Base-by-base conservation (phyloP, 1,139 yeast genomes). In the Candida tropicalis region DNA sequence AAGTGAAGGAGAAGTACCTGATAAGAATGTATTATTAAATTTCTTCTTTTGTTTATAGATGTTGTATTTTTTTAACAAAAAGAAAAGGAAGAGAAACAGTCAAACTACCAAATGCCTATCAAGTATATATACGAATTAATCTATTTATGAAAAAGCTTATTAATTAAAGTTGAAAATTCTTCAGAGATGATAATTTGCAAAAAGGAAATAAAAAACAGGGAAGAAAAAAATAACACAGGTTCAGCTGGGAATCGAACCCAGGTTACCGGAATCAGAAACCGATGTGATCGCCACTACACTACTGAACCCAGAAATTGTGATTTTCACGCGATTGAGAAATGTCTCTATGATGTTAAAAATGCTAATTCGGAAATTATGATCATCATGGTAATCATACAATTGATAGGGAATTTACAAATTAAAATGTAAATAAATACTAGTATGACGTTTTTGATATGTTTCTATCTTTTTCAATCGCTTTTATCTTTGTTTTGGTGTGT, bases 191-290 rank as follows among this genome's bases (percentile, higher is more conserved):
- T 10, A 15, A 7, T 17, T 31, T 16, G 3, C 10, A n/a, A n/a
- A n/a, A 28, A 13, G 23, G 12, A 12, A 38, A 31, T 20, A 31
- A 29, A 36, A 25, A 26, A 37, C 27, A 35, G 40, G 35, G 42
- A 43, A 32, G 35, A 38, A 38, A 35, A 20, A 28, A 18, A 33
- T 12, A 3, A 1, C 6, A 23, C 10, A 63, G 68, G 66, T 60
- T 65, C 60, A 54, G 52, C 66, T 56, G 68, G 66, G 68, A 62
- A 57, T 63, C 67, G 68, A 62, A 63, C 68, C 66, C 68, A 60
- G 66, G 66, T 63, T 54, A 42, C 66, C 66, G 62, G 68, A 62
- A 60, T 63, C 68, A 63, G 67, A 63, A 63, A 57, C 68, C 62
- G 56, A 60, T 50, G 67, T 62, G 68, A 63, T 62, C 48, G 51